These are phyloP conservation scores for Botryotinia calthae DNA, from an alignment of 2,329 filamentous ascomycete genomes.

Conservation along the genomic window DNA sequence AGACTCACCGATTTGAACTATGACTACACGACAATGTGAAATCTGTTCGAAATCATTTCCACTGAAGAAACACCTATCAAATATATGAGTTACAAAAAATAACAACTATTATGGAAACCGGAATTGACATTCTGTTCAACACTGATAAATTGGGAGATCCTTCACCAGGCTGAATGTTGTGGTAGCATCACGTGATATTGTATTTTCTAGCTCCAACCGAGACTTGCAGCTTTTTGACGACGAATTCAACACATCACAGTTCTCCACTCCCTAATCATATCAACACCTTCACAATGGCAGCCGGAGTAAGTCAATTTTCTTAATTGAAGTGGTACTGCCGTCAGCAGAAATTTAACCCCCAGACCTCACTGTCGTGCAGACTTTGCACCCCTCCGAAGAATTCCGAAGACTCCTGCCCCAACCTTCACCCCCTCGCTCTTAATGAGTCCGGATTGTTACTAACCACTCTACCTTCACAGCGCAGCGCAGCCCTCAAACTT, in stretches of 20 bases:
- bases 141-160: too few species aligned
- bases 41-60: background rate
- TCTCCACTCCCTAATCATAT: conserved; percentile 49
- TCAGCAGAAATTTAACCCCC: background rate
- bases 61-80: background rate
- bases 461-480: conserved; percentile 52
- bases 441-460: conserved; percentile 19
- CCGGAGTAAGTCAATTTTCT: conserved; percentile 57
- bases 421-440: background rate
- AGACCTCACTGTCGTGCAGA: background rate
- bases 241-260: conserved; percentile 42
- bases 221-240: conserved; percentile 29
- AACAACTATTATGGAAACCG: background rate
- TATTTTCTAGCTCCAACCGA: conserved; percentile 19
- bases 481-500: conserved; percentile 98
- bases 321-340: conserved; percentile 26
- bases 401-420: conserved; percentile 7
- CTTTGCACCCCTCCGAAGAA: conserved; percentile 22
- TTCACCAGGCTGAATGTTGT: conserved; percentile 3
- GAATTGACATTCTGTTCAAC: background rate
- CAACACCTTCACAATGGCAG: conserved; percentile 57
- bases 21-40: background rate
- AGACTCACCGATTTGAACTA: background rate
- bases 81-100: background rate
- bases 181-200: conserved; percentile 27